Evolutionary conservation across 192 early-diverging fungal species (phyloP), one percentile per base, ranked within the genome.

Genomic region (Thamnidium elegans): DNA sequence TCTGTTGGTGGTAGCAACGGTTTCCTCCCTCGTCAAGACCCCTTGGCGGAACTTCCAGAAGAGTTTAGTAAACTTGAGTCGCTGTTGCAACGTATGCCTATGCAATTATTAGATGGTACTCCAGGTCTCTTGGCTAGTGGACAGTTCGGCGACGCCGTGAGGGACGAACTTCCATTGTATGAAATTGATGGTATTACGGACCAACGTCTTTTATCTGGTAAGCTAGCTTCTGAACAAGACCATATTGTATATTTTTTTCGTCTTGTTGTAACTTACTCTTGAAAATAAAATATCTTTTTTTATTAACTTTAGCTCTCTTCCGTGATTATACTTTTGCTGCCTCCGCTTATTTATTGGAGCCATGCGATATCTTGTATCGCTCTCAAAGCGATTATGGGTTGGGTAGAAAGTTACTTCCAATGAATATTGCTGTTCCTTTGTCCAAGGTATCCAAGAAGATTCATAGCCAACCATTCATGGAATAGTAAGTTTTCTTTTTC

Each of bases 301-400:
- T 11, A n/a, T 15, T 32, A 23, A n/a, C 26, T 21, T 65, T 67
- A 63, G 92, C 91, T 7, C 75, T 95, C 17, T 94, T 89, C 81
- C 82, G 94, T 36, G 94, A 95, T 76, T 92, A 92, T 66, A 91
- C 92, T 10, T 92, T 94, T 63, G 78, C 89, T 26, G 90, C 92
- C 4, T 92, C 90, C 1, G 89, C 94, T 13, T 95, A 95, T 67
- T 76, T 95, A 14, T 77, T 95, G 26, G 94, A 95, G 71, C 94
- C 94, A 30, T 94, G 92, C 65, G 92, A 96, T 71, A 79, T 93
- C 44, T 74, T 87, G 72, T 87, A 81, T 74, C 77, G 89, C 46
- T 71, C 86, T 61, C 82, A 76, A 0, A 81, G 86, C 4, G 84
- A 89, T 21, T 94, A 94, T 73, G 92, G 94, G 3, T 77, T 93